Conservation (phyloP, 1,284 basidiomycete genomes). For the Cryptococcus wingfieldii region DNA sequence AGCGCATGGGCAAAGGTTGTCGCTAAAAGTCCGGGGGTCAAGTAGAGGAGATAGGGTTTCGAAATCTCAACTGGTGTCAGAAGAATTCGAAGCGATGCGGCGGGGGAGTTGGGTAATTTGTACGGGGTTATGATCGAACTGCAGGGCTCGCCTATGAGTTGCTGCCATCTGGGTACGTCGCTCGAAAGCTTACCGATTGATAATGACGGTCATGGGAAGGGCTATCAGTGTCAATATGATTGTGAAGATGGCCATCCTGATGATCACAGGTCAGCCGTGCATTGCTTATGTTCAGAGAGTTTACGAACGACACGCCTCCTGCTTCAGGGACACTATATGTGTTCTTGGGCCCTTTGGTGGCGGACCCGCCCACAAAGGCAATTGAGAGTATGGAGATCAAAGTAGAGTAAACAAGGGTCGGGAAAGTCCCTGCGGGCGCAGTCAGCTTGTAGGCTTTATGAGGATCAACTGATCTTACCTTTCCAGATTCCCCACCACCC, state of each 20-base stretch:
- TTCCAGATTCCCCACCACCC: constrained; percentile 78
- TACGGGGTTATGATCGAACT: constrained; percentile 84
- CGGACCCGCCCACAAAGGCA: constrained; percentile 45
- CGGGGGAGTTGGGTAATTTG: constrained; percentile 62
- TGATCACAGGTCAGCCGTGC: background rate
- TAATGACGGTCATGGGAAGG: constrained; percentile 72
- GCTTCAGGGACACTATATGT: constrained; percentile 65
- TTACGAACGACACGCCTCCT: constrained; percentile 58
- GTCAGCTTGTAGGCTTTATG: constrained; percentile 1
- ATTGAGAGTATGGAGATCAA: constrained; percentile 40
- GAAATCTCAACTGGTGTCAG: constrained; percentile 77
- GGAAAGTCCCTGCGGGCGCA: constrained; percentile 56
- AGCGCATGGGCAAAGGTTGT: constrained; percentile 64
- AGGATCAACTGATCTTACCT: constrained; percentile 55
- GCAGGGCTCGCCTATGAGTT: background rate
- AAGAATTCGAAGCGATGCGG: constrained; percentile 64
- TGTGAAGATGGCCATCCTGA: constrained; percentile 44
- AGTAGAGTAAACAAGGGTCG: constrained; percentile 64
- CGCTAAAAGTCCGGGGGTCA: constrained; percentile 74
- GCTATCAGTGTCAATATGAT: constrained; percentile 64
- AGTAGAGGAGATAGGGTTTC: constrained; percentile 72
- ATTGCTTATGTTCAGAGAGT: background rate
- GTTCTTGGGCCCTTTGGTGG: constrained; percentile 53
- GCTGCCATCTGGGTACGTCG: too few species aligned
- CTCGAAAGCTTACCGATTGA: constrained; percentile 60